Base-by-base conservation (phyloP, 2,329 filamentous ascomycete genomes). In the Penicillium sumatraense region DNA sequence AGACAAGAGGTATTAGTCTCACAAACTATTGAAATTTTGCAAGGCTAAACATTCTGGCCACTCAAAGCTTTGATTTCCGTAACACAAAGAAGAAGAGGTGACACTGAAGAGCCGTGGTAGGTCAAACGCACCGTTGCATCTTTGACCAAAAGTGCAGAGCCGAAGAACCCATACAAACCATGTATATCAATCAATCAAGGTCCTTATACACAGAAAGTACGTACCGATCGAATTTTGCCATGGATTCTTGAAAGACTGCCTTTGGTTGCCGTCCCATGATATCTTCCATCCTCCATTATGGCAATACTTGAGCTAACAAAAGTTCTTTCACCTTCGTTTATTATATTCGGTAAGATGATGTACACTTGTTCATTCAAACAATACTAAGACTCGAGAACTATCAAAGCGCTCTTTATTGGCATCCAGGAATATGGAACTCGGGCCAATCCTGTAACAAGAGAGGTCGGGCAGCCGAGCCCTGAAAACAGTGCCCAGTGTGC, bases 121-220 rank as follows among this genome's bases (percentile, higher is more conserved):
- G n/a, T 44, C 16, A 10, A 44, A 44, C 23, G 40, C 40, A 44
- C 23, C 40, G 23, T 44, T 44, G 40, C 40, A 44, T 41, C 40
- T 27, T 44, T 23, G n/a, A 16, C 23, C 14, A 8, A 23, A 41
- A 24, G 18, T 14, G 16, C 21, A 20, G 11, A 5, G 23, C 16
- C 11, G 38, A 16, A 41, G 10, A 13, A 41, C 10, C 14, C 5
- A 14, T 10, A 9, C 5, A 2, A 23, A 41, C 23, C 3, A 8
- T 9, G 18, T 41, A 41, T 41, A 41, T 21, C 9, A 24, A 41
- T 44, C 9, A 6, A 8, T 27, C 5, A 26, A 8, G 23, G 8
- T 3, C 14, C 40, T n/a, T 21, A 24, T 8, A 16, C 4, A 14
- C 11, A 27, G 4, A 44, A n/a, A 27, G 5, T 20, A 9, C 23